A percentile compares a stretch with the other conserved stretches of the same genome.
phyloP scores from a whole-genome alignment of 495 filamentous ascomycete genomes.

The Chaetomium fimeti region DNA sequence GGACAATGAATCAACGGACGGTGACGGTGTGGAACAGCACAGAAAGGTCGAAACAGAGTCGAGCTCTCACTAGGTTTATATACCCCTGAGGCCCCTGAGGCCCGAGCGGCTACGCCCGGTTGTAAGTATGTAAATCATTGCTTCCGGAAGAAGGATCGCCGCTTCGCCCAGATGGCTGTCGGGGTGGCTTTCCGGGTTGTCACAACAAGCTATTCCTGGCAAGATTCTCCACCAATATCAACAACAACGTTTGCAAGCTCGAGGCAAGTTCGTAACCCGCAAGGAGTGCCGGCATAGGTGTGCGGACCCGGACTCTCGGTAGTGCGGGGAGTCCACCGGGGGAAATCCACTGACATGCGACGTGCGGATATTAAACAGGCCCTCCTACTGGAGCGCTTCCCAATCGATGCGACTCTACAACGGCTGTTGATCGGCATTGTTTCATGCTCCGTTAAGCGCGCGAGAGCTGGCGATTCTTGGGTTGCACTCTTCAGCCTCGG shows the following conservation, averaged over 20 bases:
- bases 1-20: not conserved
- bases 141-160: not conserved
- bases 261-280: not conserved
- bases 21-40: not conserved
- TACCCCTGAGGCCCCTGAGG: not conserved
- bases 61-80: not conserved
- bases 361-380: not conserved
- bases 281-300: not conserved
- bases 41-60: not conserved
- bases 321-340: not conserved
- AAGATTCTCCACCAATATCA: slow-evolving; percentile 8
- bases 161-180: not conserved
- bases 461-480: slow-evolving; percentile 3
- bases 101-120: not conserved
- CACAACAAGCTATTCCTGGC: not conserved
- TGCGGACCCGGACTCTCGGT: slow-evolving; percentile 1
- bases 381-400: not conserved
- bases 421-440: slow-evolving; percentile 2
- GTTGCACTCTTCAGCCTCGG: slow-evolving; percentile 1
- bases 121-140: too few relatives aligned
- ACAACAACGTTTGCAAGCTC: not conserved
- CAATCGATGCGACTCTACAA: not conserved
- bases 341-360: not conserved
- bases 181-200: slow-evolving; percentile 1
- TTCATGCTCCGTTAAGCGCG: not conserved